phyloP scores from a whole-genome alignment of 2,329 filamentous ascomycete species.

The Nemania abortiva region DNA sequence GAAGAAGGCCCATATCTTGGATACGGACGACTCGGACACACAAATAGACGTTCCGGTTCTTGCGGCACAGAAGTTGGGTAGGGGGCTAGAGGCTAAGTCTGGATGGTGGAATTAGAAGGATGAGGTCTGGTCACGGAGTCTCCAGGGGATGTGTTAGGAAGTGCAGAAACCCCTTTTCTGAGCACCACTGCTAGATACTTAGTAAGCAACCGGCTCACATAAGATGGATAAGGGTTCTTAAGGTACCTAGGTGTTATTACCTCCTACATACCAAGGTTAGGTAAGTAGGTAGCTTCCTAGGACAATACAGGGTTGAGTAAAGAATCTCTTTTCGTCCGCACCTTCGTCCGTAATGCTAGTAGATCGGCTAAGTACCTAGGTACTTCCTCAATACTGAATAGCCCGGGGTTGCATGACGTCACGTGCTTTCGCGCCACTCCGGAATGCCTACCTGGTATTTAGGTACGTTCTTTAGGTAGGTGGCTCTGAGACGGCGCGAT shows the following conservation, averaged over 20 bases:
- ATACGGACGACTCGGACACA: not conserved
- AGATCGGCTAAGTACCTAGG: too few relatives aligned
- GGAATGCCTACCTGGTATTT: too few relatives aligned
- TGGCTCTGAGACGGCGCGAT: not conserved
- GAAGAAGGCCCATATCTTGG: not conserved
- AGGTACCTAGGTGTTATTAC: not conserved
- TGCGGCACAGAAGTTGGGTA: not conserved
- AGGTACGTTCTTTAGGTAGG: too few relatives aligned
- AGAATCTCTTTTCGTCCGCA: too few relatives aligned
- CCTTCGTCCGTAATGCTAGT: too few relatives aligned
- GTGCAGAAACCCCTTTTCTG: not conserved
- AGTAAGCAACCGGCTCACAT: not conserved
- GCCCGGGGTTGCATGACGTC: slow-evolving; percentile 11
- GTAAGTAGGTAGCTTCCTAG: not conserved
- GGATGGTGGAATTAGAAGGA: not conserved
- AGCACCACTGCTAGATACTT: not conserved
- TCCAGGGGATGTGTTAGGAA: not conserved
- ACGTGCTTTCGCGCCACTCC: slow-evolving; percentile 36
- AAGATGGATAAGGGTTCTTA: not conserved
- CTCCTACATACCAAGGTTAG: not conserved
- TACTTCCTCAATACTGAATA: too few relatives aligned
- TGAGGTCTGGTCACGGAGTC: not conserved
- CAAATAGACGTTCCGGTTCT: not conserved
- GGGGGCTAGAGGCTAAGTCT: not conserved
- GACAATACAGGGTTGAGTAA: too few relatives aligned